Evolutionary conservation across 2,329 filamentous ascomycete species (phyloP).

Genomic region (Lecanosticta acicola): DNA sequence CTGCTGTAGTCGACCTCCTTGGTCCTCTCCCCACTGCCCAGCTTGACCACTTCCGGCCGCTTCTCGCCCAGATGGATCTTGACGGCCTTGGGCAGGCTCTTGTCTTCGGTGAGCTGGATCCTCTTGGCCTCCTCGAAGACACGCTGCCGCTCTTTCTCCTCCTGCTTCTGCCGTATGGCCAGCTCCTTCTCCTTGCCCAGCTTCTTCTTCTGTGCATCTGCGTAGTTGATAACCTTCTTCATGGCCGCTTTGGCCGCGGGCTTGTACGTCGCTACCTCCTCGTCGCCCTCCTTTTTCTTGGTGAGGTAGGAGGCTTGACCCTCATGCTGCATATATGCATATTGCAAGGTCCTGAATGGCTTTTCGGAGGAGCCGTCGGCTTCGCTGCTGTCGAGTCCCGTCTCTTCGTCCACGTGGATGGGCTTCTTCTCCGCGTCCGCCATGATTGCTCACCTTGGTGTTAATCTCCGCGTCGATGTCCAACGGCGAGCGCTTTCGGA

Average conservation of each 20-base stretch:
- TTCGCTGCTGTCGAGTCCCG: slow-evolving; percentile 58
- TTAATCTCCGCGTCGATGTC: not conserved
- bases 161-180: slow-evolving; percentile 65
- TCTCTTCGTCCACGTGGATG: slow-evolving; percentile 76
- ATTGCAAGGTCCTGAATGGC: slow-evolving; percentile 76
- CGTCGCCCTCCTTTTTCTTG: slow-evolving; percentile 60
- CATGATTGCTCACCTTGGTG: slow-evolving; percentile 18
- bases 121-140: slow-evolving; percentile 79
- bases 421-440: slow-evolving; percentile 33
- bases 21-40: slow-evolving; percentile 45
- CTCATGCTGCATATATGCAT: slow-evolving; percentile 68
- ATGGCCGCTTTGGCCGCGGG: slow-evolving; percentile 74
- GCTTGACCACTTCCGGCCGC: slow-evolving; percentile 53
- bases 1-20: slow-evolving; percentile 50
- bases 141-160: slow-evolving; percentile 63
- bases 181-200: slow-evolving; percentile 69
- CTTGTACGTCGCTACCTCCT: slow-evolving; percentile 68
- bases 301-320: slow-evolving; percentile 60
- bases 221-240: slow-evolving; percentile 75
- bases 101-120: slow-evolving; percentile 64
- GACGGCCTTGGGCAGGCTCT: slow-evolving; percentile 64
- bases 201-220: slow-evolving; percentile 78
- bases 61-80: slow-evolving; percentile 72
- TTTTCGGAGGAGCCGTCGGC: slow-evolving; percentile 64
- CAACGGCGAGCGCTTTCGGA: too few relatives aligned